These are phyloP conservation scores for Neurospora sp. DNA, from an alignment of 495 filamentous ascomycete genomes.

Conservation along the genomic window DNA sequence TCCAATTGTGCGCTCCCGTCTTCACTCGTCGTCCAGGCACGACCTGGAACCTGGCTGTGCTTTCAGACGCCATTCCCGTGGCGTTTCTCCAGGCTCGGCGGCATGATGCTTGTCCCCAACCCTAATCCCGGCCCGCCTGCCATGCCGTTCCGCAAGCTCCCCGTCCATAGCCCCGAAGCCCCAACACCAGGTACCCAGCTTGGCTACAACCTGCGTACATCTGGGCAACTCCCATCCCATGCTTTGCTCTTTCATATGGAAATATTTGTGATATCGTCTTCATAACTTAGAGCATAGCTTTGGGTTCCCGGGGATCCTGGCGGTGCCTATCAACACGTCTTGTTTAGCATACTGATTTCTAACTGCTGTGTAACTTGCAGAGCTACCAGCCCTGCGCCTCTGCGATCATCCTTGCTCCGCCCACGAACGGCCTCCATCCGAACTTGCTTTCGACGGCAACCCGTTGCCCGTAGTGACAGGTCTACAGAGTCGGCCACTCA, in stretches of 20 bases:
- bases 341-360: slow-evolving; percentile 7
- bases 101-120: not conserved
- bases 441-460: not conserved
- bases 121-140: not conserved
- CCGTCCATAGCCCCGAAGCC: not conserved
- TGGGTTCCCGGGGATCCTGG: not conserved
- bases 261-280: not conserved
- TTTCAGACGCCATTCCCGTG: not conserved
- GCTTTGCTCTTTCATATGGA: not conserved
- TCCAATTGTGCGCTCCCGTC: not conserved
- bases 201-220: not conserved
- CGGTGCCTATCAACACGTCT: not conserved
- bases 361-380: slow-evolving; percentile 13
- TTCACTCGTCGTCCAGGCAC: not conserved
- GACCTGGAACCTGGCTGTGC: not conserved
- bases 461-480: not conserved
- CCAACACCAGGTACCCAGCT: not conserved
- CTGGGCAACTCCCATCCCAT: not conserved
- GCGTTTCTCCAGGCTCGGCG: not conserved
- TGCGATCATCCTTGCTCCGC: slow-evolving; percentile 9
- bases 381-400: slow-evolving; percentile 2
- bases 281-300: not conserved
- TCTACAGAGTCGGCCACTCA: not conserved
- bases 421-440: slow-evolving; percentile 6
- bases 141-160: not conserved